Base-by-base conservation (phyloP, 1,284 basidiomycete species). In the Meripilus lineatus region DNA sequence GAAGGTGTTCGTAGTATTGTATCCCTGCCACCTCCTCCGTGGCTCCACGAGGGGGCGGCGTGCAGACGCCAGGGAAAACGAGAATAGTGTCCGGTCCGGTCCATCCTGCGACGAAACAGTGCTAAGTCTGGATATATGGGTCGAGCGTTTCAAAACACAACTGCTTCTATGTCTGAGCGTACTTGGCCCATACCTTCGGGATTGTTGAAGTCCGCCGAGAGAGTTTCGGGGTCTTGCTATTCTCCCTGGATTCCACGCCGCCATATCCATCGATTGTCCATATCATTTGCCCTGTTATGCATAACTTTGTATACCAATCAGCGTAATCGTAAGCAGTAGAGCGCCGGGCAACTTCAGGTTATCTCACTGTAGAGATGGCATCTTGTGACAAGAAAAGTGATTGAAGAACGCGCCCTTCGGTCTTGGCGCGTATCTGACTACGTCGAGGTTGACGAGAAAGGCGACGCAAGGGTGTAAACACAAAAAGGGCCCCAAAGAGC, bases 21-120 rank as follows among this genome's bases (percentile, higher is more conserved):
- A 81, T 70, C 0, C 83, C 83, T 8, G 89, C 84, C 4, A 90
- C 67, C 13, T 81, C 77, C n/a, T n/a, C n/a, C n/a, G n/a, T n/a
- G n/a, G n/a, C n/a, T n/a, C n/a, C 56, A 94, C 72, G 13, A 96
- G 65, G 0, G 92, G 88, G 37, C 79, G 78, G 2, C 93, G 72
- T 2, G 91, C 84, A 1, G 89, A 93, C 88, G 4, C 93, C 93
- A 5, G 93, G 92, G 42, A 81, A 77, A 43, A 96, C 79, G 36
- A 93, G 70, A 3, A 95, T 59, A 0, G 93, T 96, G 59, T 96
- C 93, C 2, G 95, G 53, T 11, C 91, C 89, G 3, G 66, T 69
- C 86, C 90, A 91, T 47, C 71, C 91, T 93, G 46, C 1, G 41
- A 6, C 5, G 42, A 32, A 7, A 20, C 45, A 45, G 24, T n/a